Evolutionary conservation across 2,329 filamentous ascomycete genomes (phyloP), one percentile per base, ranked within the genome.

Genomic region (Alternaria burnsii): DNA sequence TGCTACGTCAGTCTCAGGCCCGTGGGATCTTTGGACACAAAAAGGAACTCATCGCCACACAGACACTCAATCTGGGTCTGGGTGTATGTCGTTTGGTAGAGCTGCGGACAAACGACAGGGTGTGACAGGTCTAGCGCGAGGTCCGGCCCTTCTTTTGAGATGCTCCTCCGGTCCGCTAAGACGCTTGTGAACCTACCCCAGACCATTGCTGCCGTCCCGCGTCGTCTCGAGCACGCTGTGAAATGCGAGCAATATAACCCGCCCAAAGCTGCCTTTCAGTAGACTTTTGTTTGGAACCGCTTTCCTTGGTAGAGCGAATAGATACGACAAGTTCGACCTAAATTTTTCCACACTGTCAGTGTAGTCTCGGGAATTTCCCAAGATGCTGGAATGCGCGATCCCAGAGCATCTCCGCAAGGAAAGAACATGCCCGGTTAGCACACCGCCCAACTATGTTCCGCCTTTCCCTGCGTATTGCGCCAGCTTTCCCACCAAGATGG

Each of bases 401-500:
- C 70, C 71, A 50, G 50, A 59, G 6, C 62, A 72, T 24, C 63
- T 73, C 12, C 65, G 52, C 18, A 57, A 43, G 40, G 54, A 65
- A 14, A 66, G 69, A 48, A 69, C 56, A 51, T 66, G 59, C 7
- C 67, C 69, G 2, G 42, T 67, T 11, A 66, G 48, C 51, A 70
- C 65, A 9, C 72, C 73, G 4, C 28, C 64, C 2, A 63, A 71
- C 26, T 75, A 74, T 50, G 53, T 65, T 7, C 74, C 75, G 8
- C 74, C 73, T 0, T 77, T 75, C 46, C 73, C 73, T 8, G 68
- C 66, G 44, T 78, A 77, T 52, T 67, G 62, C 38, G 71, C 78
- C 10, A 70, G 76, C 24, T 80, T 80, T 59, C 69, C 74, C 3
- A 59, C 59, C 4, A 62, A 66, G 7, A 71, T 71, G 43, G 67